phyloP scores from a whole-genome alignment of 164 flowering plant genomes.

The Nymphaea thermarum region DNA sequence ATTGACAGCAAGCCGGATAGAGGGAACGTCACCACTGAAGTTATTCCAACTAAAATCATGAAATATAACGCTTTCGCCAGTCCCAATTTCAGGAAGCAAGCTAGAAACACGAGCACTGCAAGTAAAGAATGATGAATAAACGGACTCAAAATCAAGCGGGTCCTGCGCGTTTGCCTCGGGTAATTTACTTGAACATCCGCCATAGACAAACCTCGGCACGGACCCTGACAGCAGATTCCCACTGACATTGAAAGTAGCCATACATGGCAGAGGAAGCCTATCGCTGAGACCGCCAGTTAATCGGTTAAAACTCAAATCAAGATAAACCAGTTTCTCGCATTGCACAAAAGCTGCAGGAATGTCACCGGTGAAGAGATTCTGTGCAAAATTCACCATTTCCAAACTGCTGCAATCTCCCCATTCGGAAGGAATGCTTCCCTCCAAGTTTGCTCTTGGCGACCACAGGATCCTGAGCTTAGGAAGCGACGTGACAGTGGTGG shows the following conservation, averaged over 20 bases:
- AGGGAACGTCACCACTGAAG: slow-evolving; percentile 39
- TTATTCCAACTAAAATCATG: slow-evolving; percentile 67
- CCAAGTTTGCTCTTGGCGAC: slow-evolving; percentile 64
- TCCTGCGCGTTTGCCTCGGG: slow-evolving; percentile 4
- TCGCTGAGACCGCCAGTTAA: slow-evolving; percentile 41
- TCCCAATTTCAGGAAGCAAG: slow-evolving; percentile 17
- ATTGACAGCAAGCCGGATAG: slow-evolving; percentile 35
- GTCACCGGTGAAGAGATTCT: slow-evolving; percentile 46
- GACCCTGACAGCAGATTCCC: slow-evolving; percentile 47
- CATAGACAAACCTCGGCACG: slow-evolving; percentile 36
- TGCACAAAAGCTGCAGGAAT: slow-evolving; percentile 24
- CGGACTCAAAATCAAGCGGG: slow-evolving; percentile 11
- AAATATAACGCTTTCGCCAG: slow-evolving; percentile 22
- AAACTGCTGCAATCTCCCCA: slow-evolving; percentile 72
- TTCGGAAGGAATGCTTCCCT: slow-evolving; percentile 37
- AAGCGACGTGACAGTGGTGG: slow-evolving; percentile 36
- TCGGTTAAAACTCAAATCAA: slow-evolving; percentile 53
- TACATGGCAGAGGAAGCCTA: slow-evolving; percentile 49
- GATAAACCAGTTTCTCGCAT: slow-evolving; percentile 51
- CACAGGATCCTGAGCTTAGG: slow-evolving; percentile 69
- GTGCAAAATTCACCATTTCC: slow-evolving; percentile 70
- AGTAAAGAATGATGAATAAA: slow-evolving; percentile 37
- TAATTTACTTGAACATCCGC: slow-evolving; percentile 22
- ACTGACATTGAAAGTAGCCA: slow-evolving; percentile 66
- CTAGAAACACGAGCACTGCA: slow-evolving; percentile 16